phyloP scores from a whole-genome alignment of 1,284 basidiomycete genomes.

The Boletus chippewaensis region DNA sequence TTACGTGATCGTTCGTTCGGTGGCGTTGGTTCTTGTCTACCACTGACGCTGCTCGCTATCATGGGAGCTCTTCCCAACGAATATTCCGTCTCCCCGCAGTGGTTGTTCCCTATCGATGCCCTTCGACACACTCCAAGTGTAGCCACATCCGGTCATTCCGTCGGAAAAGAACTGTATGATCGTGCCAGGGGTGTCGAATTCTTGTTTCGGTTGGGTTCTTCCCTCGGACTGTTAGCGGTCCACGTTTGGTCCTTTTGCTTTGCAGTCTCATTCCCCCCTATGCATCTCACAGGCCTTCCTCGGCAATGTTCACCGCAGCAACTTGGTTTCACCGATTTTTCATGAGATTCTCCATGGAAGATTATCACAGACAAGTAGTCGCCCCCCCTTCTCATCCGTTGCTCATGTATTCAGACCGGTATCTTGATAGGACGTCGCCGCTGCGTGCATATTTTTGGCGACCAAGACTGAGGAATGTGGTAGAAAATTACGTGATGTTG shows the following conservation, averaged over 20 bases:
- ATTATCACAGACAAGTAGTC: constrained; percentile 74
- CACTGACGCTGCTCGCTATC: constrained; percentile 6
- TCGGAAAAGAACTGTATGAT: constrained; percentile 66
- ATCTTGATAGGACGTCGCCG: constrained; percentile 68
- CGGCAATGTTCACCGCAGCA: constrained; percentile 77
- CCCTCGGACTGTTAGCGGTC: constrained; percentile 59
- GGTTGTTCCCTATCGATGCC: constrained; percentile 60
- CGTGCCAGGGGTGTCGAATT: constrained; percentile 74
- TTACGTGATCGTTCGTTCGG: constrained; percentile 31
- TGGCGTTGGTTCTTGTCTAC: constrained; percentile 4
- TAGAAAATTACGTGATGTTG: constrained; percentile 79
- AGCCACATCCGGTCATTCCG: constrained; percentile 43
- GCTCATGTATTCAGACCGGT: constrained; percentile 8
- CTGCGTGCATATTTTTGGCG: constrained; percentile 84
- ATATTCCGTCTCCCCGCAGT: constrained; percentile 43
- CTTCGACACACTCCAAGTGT: constrained; percentile 51
- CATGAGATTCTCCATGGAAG: constrained; percentile 85
- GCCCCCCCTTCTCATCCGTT: constrained; percentile 5
- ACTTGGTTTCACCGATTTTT: constrained; percentile 93
- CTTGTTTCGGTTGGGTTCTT: constrained; percentile 69
- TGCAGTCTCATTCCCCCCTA: constrained; percentile 15
- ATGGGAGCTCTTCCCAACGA: constrained; percentile 25
- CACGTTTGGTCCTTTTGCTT: constrained; percentile 9
- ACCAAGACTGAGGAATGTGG: constrained; percentile 90
- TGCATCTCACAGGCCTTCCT: constrained; percentile 50